Base-by-base conservation (phyloP, 495 filamentous ascomycete species). In the Elaphomyces granulatus region DNA sequence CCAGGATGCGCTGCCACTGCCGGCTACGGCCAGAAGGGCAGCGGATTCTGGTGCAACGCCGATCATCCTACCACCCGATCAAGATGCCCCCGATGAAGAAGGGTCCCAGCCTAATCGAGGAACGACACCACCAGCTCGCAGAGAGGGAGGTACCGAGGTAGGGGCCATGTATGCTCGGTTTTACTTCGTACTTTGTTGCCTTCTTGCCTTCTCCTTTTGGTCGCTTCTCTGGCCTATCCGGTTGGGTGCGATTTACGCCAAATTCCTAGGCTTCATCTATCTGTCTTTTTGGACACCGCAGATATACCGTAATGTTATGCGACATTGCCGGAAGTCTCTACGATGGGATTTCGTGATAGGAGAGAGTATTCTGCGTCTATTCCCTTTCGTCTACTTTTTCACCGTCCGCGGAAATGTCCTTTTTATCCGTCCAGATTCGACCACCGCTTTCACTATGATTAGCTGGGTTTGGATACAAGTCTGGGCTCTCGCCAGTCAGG, bases 401-500 rank as follows among this genome's bases (percentile, higher is more conserved):
- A 72, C 77, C 7, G 67, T 72, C 31, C 52, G 63, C 19, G 72
- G 74, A 31, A 98, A 96, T 46, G 73, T 94, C 12, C 58, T 93
- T 6, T 85, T 85, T 45, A 71, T 81, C n/a, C 73, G 80, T 17
- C 69, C 74, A 0, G 81, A 94, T 49, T 61, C 60, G 42, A 69
- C 56, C 17, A 71, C 74, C 3, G 76, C 86, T 26, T 49, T 66
- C 17, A 56, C 70, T 2, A 67, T 94, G 36, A 66, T 66, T 4
- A 79, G 69, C 14, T 98, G 88, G 90, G 61, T 94, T n/a, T 93
- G 87, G 85, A 40, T 83, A n/a, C 90, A 98, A 55, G 72, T 87
- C 23, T 78, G 82, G 61, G 53, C 81, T 9, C 61, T 98, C 10
- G 70, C 64, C 1, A 77, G 72, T 43, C 88, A 98, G 60, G 80